Conservation (phyloP, 2,329 filamentous ascomycete genomes). For the Alternaria brassicae region DNA sequence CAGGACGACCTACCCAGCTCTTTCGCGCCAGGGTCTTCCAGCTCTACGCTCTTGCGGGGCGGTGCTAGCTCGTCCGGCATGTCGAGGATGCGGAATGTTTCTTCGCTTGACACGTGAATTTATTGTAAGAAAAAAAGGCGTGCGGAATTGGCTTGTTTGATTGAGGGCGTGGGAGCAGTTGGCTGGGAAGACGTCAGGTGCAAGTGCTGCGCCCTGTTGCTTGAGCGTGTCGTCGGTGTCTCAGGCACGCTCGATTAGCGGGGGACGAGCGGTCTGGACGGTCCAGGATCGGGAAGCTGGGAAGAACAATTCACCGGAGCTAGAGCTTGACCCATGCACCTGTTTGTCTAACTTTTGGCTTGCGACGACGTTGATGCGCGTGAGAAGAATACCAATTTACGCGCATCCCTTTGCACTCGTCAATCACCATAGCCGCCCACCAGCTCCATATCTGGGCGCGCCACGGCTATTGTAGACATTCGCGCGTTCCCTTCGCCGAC, state of each 20-base stretch:
- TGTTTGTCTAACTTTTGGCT: conserved; percentile 41
- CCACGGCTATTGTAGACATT: conserved; percentile 3
- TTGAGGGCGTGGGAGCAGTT: neutral
- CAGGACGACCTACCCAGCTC: conserved; percentile 58
- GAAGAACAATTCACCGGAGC: conserved; percentile 36
- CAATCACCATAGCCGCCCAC: conserved; percentile 6
- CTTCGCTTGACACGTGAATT: neutral
- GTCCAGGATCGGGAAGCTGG: conserved; percentile 14
- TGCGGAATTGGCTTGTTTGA: neutral
- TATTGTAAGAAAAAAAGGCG: neutral
- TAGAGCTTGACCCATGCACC: conserved; percentile 28
- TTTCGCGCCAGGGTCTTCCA: conserved; percentile 64
- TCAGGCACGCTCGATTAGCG: conserved; percentile 26
- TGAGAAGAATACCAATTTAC: conserved; percentile 21
- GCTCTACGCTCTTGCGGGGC: conserved; percentile 62
- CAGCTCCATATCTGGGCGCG: neutral
- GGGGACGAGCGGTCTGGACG: conserved; percentile 26
- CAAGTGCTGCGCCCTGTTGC: conserved; percentile 29
- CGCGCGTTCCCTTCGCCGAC: conserved; percentile 1
- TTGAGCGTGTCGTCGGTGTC: conserved; percentile 27
- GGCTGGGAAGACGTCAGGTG: neutral
- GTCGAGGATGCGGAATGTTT: conserved; percentile 8
- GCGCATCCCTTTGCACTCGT: conserved; percentile 11
- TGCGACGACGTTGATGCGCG: conserved; percentile 30
- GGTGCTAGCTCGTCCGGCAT: conserved; percentile 58